Evolutionary conservation across 2,329 filamentous ascomycete species (phyloP), one percentile per base, ranked within the genome.

Genomic region (Calonectria pteridis): DNA sequence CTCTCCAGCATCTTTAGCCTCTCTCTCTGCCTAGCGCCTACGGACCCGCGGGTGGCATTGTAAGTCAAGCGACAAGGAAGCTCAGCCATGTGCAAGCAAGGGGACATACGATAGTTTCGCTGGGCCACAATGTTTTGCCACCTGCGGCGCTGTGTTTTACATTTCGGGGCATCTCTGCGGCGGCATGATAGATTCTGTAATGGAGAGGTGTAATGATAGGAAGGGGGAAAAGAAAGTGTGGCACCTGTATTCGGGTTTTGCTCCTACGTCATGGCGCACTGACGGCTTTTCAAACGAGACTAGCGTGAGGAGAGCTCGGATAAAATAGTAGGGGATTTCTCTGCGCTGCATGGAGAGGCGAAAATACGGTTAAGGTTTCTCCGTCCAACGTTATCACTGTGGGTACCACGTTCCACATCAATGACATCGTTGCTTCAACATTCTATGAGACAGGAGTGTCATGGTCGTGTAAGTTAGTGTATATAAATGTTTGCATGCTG

Each of bases 31-130:
- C 67, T 43, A 37, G 67, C 43, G 4, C 67, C 67, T 69, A 40
- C 50, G n/a, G 23, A 35, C 3, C 11, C 43, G 31, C 16, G 2
- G 33, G 9, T 33, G 29, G 9, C 5, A 35, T 49, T 40, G 37
- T 69, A 33, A 69, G 67, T 23, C 40, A 35, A 35, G 31, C 43
- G 20, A 33, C 14, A 51, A 20, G 59, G 6, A 23, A 50, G 20
- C 14, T 14, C 13, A 16, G 23, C 4, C 23, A 28, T 14, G 6
- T 26, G 16, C 23, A 4, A 26, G 29, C 28, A 40, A 51, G 33
- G 29, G 35, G 62, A 63, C 53, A n/a, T 69, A 69, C 67, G 67
- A 51, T 69, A 69, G 23, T 69, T 62, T 11, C 67, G 53, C 53
- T 69, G 67, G n/a, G 67, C 43, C 23, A 69, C 29, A 46, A 58